Conservation (phyloP, 2,329 filamentous ascomycete species). For the Tricladium varicosporioides region DNA sequence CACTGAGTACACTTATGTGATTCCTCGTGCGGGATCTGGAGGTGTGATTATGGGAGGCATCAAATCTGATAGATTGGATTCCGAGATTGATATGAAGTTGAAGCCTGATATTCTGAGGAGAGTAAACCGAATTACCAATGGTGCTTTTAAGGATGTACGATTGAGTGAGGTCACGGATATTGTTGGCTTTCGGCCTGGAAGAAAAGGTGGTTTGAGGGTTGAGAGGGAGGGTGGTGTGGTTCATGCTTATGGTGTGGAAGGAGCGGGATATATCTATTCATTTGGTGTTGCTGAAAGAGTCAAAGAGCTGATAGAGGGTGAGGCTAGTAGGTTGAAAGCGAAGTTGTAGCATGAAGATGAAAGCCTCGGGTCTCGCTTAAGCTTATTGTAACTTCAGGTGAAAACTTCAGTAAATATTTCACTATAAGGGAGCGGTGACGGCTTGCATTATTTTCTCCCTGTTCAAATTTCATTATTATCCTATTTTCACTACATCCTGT, state of each 20-base stretch:
- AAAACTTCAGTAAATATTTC: not conserved
- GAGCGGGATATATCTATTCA: constrained; percentile 31
- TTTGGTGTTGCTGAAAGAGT: constrained; percentile 28
- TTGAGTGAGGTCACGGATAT: constrained; percentile 21
- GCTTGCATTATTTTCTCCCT: too few species aligned
- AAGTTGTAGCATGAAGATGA: constrained; percentile 10
- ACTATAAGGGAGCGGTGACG: too few species aligned
- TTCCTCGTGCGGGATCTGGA: constrained; percentile 22
- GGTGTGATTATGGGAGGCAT: constrained; percentile 28
- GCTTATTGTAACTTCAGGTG: not conserved
- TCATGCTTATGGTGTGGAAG: constrained; percentile 28
- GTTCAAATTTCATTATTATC: too few species aligned
- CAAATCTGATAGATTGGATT: constrained; percentile 26
- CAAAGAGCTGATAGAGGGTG: constrained; percentile 12
- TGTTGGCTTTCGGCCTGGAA: constrained; percentile 27
- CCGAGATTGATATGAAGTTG: constrained; percentile 22
- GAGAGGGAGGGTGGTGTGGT: constrained; percentile 24
- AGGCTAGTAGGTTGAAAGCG: not conserved
- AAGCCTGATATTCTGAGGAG: constrained; percentile 26
- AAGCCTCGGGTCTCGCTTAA: not conserved
- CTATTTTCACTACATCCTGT: too few species aligned
- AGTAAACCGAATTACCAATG: constrained; percentile 26
- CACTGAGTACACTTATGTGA: constrained; percentile 28
- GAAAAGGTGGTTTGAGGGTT: constrained; percentile 25
- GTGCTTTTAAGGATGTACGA: constrained; percentile 23